Conservation (phyloP, 805 yeast species). For the Teunomyces barrocoloradensis region DNA sequence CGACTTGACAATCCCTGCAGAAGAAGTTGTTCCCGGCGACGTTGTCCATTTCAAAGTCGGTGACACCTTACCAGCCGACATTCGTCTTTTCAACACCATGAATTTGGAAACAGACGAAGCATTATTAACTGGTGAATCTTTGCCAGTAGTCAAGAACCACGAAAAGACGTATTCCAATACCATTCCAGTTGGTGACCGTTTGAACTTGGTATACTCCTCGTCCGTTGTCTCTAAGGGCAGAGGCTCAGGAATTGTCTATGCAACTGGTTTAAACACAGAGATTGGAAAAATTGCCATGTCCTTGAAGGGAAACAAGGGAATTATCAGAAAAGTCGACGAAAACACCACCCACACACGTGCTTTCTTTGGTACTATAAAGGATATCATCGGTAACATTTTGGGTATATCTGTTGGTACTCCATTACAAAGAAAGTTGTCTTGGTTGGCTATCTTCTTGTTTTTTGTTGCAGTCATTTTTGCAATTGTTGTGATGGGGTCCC, state of each 20-base stretch:
- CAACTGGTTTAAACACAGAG: conserved; percentile 71
- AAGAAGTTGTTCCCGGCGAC: conserved; percentile 73
- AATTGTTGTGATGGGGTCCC: conserved; percentile 83
- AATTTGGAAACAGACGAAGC: conserved; percentile 75
- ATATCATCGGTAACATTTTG: conserved; percentile 62
- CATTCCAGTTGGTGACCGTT: conserved; percentile 69
- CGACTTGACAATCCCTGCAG: conserved; percentile 56
- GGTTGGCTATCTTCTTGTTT: conserved; percentile 71
- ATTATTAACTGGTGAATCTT: conserved; percentile 62
- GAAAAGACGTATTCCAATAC: conserved; percentile 34
- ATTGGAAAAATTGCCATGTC: conserved; percentile 72
- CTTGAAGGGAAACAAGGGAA: conserved; percentile 41
- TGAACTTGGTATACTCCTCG: conserved; percentile 69
- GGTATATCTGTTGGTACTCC: conserved; percentile 84
- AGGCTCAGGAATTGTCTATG: conserved; percentile 63
- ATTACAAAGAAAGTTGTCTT: conserved; percentile 68
- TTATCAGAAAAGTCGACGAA: conserved; percentile 40
- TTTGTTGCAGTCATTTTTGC: conserved; percentile 82
- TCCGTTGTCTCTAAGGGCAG: conserved; percentile 73
- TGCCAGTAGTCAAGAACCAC: conserved; percentile 59
- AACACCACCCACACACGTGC: conserved; percentile 49
- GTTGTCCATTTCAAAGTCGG: conserved; percentile 62
- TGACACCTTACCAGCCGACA: conserved; percentile 74
- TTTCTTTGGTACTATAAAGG: conserved; percentile 45
- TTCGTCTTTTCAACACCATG: conserved; percentile 53